Evolutionary conservation across 768 basidiomycete genomes (phyloP).

Genomic region (Thelephora ganbajun): DNA sequence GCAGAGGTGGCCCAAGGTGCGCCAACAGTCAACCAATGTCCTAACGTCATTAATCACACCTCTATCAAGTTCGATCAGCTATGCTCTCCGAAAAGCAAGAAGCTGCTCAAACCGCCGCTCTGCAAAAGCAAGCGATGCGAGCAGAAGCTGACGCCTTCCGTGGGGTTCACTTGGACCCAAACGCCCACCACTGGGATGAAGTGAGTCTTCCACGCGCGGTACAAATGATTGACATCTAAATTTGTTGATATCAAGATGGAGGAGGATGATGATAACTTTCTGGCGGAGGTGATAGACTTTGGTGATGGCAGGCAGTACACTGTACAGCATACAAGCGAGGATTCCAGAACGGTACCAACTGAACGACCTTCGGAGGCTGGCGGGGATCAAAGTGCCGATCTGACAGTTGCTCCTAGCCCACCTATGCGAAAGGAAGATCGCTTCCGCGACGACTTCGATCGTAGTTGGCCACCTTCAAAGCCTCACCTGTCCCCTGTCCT

Average conservation of each 20-base stretch:
- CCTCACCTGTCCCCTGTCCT: slow-evolving; percentile 16
- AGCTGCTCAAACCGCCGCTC: slow-evolving; percentile 34
- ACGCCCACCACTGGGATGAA: slow-evolving; percentile 97
- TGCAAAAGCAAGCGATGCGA: slow-evolving; percentile 48
- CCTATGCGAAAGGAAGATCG: slow-evolving; percentile 75
- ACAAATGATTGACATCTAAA: slow-evolving; percentile 4
- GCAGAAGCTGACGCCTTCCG: slow-evolving; percentile 91
- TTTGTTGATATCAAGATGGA: slow-evolving; percentile 32
- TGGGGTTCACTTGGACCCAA: slow-evolving; percentile 86
- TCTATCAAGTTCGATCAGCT: slow-evolving; percentile 8
- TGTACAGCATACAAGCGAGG: slow-evolving; percentile 37
- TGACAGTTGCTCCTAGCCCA: slow-evolving; percentile 2
- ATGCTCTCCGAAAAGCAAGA: slow-evolving; percentile 21
- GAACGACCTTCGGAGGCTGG: slow-evolving; percentile 6
- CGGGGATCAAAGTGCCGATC: slow-evolving; percentile 1
- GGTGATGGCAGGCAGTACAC: slow-evolving; percentile 90
- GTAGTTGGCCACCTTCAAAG: slow-evolving; percentile 81
- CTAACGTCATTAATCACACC: not conserved
- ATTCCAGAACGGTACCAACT: slow-evolving; percentile 18
- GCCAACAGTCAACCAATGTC: slow-evolving; percentile 12
- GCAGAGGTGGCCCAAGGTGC: slow-evolving; percentile 85
- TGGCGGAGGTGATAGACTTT: slow-evolving; percentile 87
- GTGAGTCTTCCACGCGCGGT: slow-evolving; percentile 29
- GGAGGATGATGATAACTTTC: slow-evolving; percentile 84
- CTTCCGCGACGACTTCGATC: slow-evolving; percentile 89